Base-by-base conservation (phyloP, 140 eudicot genomes). In the Ambrosia hybrid region DNA sequence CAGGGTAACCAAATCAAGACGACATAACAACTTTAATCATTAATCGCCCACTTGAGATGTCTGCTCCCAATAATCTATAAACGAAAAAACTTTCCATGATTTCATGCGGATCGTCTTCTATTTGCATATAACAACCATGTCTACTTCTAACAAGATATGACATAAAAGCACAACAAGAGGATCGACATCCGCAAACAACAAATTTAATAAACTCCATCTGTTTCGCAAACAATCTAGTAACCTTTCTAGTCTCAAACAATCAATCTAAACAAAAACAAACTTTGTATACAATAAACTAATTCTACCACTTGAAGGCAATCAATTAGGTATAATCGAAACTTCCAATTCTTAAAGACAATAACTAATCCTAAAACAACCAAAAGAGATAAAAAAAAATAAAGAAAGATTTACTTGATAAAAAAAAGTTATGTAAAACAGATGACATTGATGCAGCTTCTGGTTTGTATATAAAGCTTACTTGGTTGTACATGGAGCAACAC, bases 221-320 rank as follows among this genome's bases (percentile, higher is more conserved):
- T 73, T 62, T 41, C n/a, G 38, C 52, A 62, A 36, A 33, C 30
- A 73, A 51, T 46, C 51, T 30, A 33, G 70, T 48, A 60, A 60
- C 62, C 51, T 60, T 73, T 36, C 77, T 26, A 43, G 36, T 4
- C 9, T 30, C 8, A 72, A 72, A 13, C 70, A 73, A 60, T 21
- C 39, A 60, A 48, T 60, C 0, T 30, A 59, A 72, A 43, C 76
- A 60, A 46, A 43, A 45, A 46, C 59, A 8, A 46, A 46, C 11
- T 13, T 58, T 33, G 21, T 39, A 56, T 56, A 17, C 33, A n/a
- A 71, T 21, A 30, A 30, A 30, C 34, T 30, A 30, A 30, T 30
- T 30, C 34, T 30, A 30, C 34, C 34, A 2, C 34, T 30, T 30
- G 34, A 30, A 30, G 34, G 34, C 34, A 30, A 30, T 30, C 34